phyloP scores from a whole-genome alignment of 2,329 filamentous ascomycete species.

The Coniochaeta hoffmannii region DNA sequence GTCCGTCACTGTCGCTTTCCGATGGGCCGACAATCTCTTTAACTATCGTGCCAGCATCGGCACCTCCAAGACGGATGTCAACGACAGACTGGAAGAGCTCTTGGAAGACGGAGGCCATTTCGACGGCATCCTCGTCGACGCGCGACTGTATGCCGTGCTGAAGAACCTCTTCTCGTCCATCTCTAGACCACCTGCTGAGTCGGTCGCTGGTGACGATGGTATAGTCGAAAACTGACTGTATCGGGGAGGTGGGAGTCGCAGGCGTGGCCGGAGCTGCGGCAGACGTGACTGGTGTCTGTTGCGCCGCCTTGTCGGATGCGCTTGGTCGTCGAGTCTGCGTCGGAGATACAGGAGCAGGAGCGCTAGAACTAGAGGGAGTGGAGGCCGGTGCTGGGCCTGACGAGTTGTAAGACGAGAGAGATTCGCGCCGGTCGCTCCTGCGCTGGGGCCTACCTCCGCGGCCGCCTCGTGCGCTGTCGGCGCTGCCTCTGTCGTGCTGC shows the following conservation, averaged over 20 bases:
- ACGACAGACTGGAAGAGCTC: conserved; percentile 75
- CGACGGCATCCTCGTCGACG: conserved; percentile 58
- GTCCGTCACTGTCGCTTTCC: conserved; percentile 39
- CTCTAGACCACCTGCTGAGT: conserved; percentile 55
- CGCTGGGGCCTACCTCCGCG: conserved; percentile 38
- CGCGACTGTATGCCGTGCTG: conserved; percentile 57
- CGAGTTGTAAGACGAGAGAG: conserved; percentile 26
- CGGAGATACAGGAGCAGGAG: conserved; percentile 21
- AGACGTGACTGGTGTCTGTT: conserved; percentile 5
- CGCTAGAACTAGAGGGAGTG: conserved; percentile 8
- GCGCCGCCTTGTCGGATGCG: conserved; percentile 26
- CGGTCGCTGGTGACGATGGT: conserved; percentile 66
- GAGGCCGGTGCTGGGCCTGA: conserved; percentile 10
- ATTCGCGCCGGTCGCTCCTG: conserved; percentile 44
- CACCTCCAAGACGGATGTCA: conserved; percentile 57
- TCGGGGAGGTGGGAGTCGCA: conserved; percentile 14
- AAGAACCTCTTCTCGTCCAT: conserved; percentile 59
- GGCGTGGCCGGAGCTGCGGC: conserved; percentile 12
- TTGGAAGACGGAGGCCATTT: conserved; percentile 69
- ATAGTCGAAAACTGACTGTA: conserved; percentile 54
- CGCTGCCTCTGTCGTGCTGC: conserved; percentile 48
- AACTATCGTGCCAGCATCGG: conserved; percentile 64
- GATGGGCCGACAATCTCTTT: conserved; percentile 64
- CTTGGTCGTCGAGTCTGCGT: conserved; percentile 26
- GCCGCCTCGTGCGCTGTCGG: conserved; percentile 35